phyloP scores from a whole-genome alignment of 768 basidiomycete species.

The Daedalea quercina region DNA sequence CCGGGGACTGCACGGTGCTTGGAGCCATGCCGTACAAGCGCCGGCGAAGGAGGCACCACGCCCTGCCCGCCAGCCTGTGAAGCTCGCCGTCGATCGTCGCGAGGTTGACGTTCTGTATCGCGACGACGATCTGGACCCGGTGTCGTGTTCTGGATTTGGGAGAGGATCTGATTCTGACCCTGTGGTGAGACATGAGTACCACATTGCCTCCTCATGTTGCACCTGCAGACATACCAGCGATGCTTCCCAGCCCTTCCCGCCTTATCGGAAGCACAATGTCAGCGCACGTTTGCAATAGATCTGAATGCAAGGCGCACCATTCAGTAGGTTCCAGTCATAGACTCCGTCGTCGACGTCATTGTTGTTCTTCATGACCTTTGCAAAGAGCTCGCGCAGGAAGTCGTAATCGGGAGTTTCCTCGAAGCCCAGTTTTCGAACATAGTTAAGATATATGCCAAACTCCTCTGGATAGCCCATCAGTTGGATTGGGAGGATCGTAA shows the following conservation, averaged over 20 bases:
- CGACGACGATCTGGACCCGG: constrained; percentile 51
- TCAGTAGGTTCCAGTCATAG: constrained; percentile 94
- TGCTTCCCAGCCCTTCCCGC: constrained; percentile 92
- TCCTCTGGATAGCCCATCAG: constrained; percentile 59
- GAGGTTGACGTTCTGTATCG: constrained; percentile 47
- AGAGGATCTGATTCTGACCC: constrained; percentile 59
- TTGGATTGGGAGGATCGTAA: constrained; percentile 1
- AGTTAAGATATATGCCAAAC: constrained; percentile 97
- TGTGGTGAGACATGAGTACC: constrained; percentile 18
- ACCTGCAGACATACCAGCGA: constrained; percentile 47
- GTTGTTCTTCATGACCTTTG: constrained; percentile 88
- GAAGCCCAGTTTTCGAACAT: constrained; percentile 97
- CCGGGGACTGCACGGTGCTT: constrained; percentile 56
- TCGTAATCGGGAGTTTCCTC: constrained; percentile 99
- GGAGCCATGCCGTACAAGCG: constrained; percentile 69
- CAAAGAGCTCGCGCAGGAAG: constrained; percentile 91
- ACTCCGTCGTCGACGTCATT: constrained; percentile 89
- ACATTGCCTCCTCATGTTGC: background rate
- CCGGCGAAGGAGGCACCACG: constrained; percentile 68
- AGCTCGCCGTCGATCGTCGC: constrained; percentile 62
- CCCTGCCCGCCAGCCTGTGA: constrained; percentile 49
- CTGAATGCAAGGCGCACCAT: constrained; percentile 41
- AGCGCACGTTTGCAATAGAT: constrained; percentile 3
- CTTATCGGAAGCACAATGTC: constrained; percentile 28
- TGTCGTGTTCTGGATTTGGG: constrained; percentile 55